Base-by-base conservation (phyloP, 1,284 basidiomycete species). In the Inonotus hispidus region DNA sequence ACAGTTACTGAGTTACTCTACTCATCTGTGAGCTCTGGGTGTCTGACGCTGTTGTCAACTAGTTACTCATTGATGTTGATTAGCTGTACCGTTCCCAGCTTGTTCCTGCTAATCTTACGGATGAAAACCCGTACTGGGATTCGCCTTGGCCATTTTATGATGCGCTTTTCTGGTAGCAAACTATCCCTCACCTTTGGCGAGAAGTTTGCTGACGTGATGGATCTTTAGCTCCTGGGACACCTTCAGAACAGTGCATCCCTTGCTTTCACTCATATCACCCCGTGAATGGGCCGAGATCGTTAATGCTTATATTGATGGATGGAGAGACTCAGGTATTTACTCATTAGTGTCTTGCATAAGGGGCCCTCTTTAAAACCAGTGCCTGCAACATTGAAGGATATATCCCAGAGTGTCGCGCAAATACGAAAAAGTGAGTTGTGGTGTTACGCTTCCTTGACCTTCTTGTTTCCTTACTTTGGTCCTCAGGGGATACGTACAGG, bases 141-240 rank as follows among this genome's bases (percentile, higher is more conserved):
- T 87, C 85, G 0, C 74, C 72, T 0, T 80, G 82, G 11, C 82
- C 79, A 64, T 87, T 87, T 68, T 87, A 86, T 63, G 85, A 87
- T 70, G 87, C 85, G 1, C 68, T 87, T 50, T 88, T 87, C 69
- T 87, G 84, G 79, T 84, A 80, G 80, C 75, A 0, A 8, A 16
- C 11, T 32, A 27, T 76, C 75, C 39, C 73, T 78, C 13, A 32
- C 79, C 77, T 60, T 38, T 71, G 53, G 55, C 49, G 56, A 8
- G 38, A 3, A 38, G 10, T 10, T 53, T n/a, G 25, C 47, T 47
- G 27, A 38, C 6, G 45, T 3, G 47, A 21, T 25, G 11, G n/a
- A 5, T 19, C 43, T 53, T 46, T 49, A 35, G 56, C 7, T 65
- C 80, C 27, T 65, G 58, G 61, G 65, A 54, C 63, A 32, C 41